phyloP scores from a whole-genome alignment of 2,329 filamentous ascomycete species.

The Ceratocystis huliohia region DNA sequence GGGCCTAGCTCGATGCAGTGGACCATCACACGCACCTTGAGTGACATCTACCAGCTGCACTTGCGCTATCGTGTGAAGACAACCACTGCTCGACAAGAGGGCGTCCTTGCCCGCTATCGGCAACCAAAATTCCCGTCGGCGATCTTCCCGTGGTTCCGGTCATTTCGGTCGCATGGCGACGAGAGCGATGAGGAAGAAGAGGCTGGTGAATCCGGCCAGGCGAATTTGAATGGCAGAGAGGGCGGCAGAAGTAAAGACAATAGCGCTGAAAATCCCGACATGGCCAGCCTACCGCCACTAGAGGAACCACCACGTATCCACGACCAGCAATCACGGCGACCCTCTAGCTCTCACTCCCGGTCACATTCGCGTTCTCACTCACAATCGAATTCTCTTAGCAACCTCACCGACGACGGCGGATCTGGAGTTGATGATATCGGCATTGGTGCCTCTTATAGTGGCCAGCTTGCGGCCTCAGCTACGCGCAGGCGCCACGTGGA shows the following conservation, averaged over 20 bases:
- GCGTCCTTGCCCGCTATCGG: slow-evolving; percentile 44
- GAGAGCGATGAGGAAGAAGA: slow-evolving; percentile 64
- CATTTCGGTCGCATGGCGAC: slow-evolving; percentile 66
- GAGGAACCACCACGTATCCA: slow-evolving; percentile 19
- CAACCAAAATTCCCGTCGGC: slow-evolving; percentile 83
- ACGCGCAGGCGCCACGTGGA: slow-evolving; percentile 55
- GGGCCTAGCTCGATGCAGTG: slow-evolving; percentile 94
- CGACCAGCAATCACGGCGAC: slow-evolving; percentile 8
- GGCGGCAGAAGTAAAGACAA: background rate
- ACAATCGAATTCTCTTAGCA: slow-evolving; percentile 8
- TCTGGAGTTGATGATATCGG: slow-evolving; percentile 30
- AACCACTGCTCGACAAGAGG: slow-evolving; percentile 39
- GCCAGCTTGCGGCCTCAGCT: slow-evolving; percentile 41
- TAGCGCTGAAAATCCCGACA: background rate
- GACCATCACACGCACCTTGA: slow-evolving; percentile 75
- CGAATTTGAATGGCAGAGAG: background rate
- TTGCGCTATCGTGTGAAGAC: slow-evolving; percentile 82
- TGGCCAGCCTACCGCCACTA: slow-evolving; percentile 25
- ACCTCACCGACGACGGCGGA: slow-evolving; percentile 35
- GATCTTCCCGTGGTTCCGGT: slow-evolving; percentile 79
- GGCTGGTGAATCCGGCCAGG: slow-evolving; percentile 25
- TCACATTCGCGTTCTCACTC: slow-evolving; percentile 3
- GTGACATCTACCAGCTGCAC: slow-evolving; percentile 86
- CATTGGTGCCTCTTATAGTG: slow-evolving; percentile 27
- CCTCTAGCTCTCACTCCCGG: background rate